Evolutionary conservation across 805 yeast species (phyloP).

Genomic region (Kuraishia piskuri): DNA sequence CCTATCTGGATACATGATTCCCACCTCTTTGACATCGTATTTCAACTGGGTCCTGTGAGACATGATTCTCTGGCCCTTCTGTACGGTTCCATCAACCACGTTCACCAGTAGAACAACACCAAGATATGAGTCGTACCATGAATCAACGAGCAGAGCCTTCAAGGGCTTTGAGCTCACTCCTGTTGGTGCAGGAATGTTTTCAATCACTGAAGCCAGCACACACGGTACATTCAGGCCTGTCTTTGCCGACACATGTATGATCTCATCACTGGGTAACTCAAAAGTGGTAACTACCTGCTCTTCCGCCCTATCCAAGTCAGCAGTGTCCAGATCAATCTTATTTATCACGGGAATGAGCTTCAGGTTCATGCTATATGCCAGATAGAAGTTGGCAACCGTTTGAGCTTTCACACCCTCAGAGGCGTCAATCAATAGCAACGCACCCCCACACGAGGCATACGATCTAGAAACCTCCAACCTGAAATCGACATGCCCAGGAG

Average conservation of each 20-base stretch:
- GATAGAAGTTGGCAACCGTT: slow-evolving; percentile 92
- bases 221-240: slow-evolving; percentile 75
- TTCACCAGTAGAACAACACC: slow-evolving; percentile 86
- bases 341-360: slow-evolving; percentile 83
- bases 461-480: slow-evolving; percentile 89
- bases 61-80: slow-evolving; percentile 64
- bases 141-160: slow-evolving; percentile 81
- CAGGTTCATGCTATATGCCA: slow-evolving; percentile 81
- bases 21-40: slow-evolving; percentile 88
- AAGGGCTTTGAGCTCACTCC: slow-evolving; percentile 48
- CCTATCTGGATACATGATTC: slow-evolving; percentile 91
- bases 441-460: slow-evolving; percentile 95
- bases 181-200: slow-evolving; percentile 70
- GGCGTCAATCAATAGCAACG: slow-evolving; percentile 84
- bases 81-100: slow-evolving; percentile 74
- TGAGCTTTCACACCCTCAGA: slow-evolving; percentile 97
- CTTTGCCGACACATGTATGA: slow-evolving; percentile 85
- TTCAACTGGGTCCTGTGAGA: slow-evolving; percentile 70
- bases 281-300: slow-evolving; percentile 82
- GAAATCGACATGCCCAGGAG: slow-evolving; percentile 98
- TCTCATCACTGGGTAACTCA: slow-evolving; percentile 66
- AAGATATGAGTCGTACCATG: slow-evolving; percentile 91
- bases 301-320: slow-evolving; percentile 71
- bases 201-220: slow-evolving; percentile 75
- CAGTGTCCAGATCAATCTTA: slow-evolving; percentile 83